Evolutionary conservation across 306 rosid species (phyloP), one percentile per base, ranked within the genome.

Genomic region (Arachis stenosperma): DNA sequence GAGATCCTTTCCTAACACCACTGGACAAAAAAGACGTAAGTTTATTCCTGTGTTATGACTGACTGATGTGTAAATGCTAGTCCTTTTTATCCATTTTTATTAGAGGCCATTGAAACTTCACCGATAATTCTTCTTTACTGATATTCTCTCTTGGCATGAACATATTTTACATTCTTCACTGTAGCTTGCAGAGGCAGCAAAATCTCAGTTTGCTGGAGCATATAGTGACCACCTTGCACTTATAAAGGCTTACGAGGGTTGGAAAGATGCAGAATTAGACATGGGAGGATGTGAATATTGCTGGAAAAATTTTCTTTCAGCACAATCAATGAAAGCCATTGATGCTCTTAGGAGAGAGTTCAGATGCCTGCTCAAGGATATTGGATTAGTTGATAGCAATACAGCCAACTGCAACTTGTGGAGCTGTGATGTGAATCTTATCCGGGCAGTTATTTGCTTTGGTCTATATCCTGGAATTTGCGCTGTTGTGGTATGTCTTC

Each of bases 131-230:
- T 59, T 15, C 22, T 13, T 70, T 63, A 7, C 30, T 70, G 9
- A 58, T 55, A 36, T 59, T 40, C 10, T 8, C 2, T 51, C 61
- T 73, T 48, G 29, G 48, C 52, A 59, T 68, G 56, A 76, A 50
- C 62, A 30, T 55, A 46, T 48, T 63, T 68, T 52, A 67, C 69
- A 39, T 74, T 82, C 55, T 66, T 75, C 48, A 68, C 55, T 82
- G 72, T 75, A 95, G 99, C 98, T 86, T 87, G 99, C 96, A 70
- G 97, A 95, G 81, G 90, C 98, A 57, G 98, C 99, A 65, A 95
- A 91, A 76, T 80, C 86, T 73, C 93, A 88, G 80, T 95, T 90
- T 75, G 88, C 96, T 9, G 80, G 75, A 71, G 93, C 86, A 65
- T 81, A 81, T 65, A 95, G 98, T 73, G 99, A 95, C 73, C 99